Conservation (phyloP, 305 asterid species). For the Fraxinus platypoda region DNA sequence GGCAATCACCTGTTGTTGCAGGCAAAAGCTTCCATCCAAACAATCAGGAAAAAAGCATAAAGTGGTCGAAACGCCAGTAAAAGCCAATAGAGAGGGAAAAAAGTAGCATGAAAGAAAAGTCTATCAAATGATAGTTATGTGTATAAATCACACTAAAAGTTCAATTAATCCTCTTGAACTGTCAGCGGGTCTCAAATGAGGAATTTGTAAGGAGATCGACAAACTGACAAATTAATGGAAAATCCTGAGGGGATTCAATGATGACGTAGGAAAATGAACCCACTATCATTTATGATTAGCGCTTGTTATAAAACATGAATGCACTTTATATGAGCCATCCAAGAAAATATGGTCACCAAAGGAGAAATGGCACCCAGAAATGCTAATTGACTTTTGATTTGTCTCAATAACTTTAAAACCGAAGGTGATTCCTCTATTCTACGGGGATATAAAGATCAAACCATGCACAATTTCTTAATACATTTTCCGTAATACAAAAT, state of each 20-base stretch:
- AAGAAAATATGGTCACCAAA: too few relatives aligned
- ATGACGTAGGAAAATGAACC: background rate
- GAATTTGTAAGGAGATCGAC: background rate
- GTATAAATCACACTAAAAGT: too few relatives aligned
- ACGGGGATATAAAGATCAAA: background rate
- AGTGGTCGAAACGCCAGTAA: too few relatives aligned
- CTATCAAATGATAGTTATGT: too few relatives aligned
- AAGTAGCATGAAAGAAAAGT: too few relatives aligned
- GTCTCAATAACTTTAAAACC: background rate
- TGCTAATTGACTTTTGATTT: background rate
- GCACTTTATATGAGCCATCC: background rate
- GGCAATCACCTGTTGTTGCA: conserved; percentile 40
- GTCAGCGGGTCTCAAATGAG: background rate
- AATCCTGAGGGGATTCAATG: background rate
- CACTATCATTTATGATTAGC: background rate
- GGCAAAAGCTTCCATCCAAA: background rate
- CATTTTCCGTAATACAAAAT: background rate
- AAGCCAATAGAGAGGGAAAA: too few relatives aligned
- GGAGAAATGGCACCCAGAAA: background rate
- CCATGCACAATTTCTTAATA: background rate
- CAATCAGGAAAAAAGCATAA: background rate
- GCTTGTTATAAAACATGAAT: background rate
- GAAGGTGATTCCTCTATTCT: background rate
- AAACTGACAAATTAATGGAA: background rate
- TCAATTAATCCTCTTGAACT: too few relatives aligned